Evolutionary conservation across 169 alveolate genomes (phyloP), one percentile per base, ranked within the genome.

Genomic region (Plasmodium vivax): DNA sequence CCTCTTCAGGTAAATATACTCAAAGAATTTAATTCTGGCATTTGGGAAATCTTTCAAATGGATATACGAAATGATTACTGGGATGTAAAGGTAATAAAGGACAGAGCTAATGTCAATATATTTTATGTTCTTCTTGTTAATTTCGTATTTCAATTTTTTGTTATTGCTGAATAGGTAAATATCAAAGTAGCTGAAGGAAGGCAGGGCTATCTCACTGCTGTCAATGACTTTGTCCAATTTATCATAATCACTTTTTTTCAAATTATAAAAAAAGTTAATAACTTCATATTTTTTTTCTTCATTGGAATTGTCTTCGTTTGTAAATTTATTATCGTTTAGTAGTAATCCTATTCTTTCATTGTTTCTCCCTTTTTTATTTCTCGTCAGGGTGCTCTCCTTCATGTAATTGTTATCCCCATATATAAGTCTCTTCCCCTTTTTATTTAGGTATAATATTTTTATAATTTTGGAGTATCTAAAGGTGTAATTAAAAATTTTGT

Each of bases 131-230:
- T 90, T 90, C 82, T 90, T 90, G 68, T 90, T 90, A n/a, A 90
- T 90, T 90, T 90, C 94, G 41, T 90, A 90, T 58, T 90, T 90
- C 38, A 90, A 56, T 58, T 90, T 90, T 79, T 90, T 90, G 43
- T 90, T 90, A 62, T 90, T 90, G 73, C 94, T 90, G 80, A 90
- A 90, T 80, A 90, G 58, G 27, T 90, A 90, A 80, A 90, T 90
- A 79, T 90, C 94, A 36, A 90, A 90, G 51, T 90, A 90, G 58
- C 94, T 90, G 47, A 90, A 90, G 4, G 85, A 10, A 2, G 94
- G 94, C 51, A 90, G 82, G 36, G 88, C 51, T 58, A 90, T 79
- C 8, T 6, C 47, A 41, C 94, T 90, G 12, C 80, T 80, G 3
- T 19, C 23, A 58, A 90, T 62, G 45, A 90, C 83, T 27, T 80